phyloP scores from a whole-genome alignment of 768 basidiomycete genomes.

The Boletus sp. region DNA sequence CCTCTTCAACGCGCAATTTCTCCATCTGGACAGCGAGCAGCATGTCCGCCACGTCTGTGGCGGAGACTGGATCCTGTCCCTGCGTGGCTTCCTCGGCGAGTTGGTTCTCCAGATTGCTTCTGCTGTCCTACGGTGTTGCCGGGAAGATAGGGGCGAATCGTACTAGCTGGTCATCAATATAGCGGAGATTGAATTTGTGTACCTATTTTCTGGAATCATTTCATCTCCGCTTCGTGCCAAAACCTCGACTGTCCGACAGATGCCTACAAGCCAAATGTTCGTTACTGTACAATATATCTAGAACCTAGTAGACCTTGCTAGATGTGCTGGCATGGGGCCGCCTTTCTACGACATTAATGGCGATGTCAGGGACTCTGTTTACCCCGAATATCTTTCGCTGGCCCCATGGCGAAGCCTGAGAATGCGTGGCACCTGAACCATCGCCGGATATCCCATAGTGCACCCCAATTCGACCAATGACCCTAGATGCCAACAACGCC shows the following conservation, averaged over 20 bases:
- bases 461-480: constrained; percentile 36
- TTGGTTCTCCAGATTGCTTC: constrained; percentile 5
- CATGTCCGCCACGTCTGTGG: constrained; percentile 38
- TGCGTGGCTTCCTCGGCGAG: neutral
- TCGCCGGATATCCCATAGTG: constrained; percentile 19
- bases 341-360: neutral
- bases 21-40: constrained; percentile 55
- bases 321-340: constrained; percentile 1
- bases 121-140: neutral
- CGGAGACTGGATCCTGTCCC: constrained; percentile 11
- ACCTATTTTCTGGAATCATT: neutral
- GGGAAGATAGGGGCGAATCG: neutral
- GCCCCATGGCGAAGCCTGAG: constrained; percentile 41
- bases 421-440: constrained; percentile 32
- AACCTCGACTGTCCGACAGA: neutral
- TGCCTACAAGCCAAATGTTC: neutral
- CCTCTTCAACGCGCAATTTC: constrained; percentile 50
- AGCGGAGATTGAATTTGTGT: constrained; percentile 4
- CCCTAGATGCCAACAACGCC: constrained; percentile 43
- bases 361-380: neutral
- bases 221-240: neutral
- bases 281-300: neutral
- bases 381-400: constrained; percentile 11
- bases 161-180: neutral
- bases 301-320: constrained; percentile 11